A percentile compares a stretch with the other conserved stretches of the same genome.
phyloP scores from a whole-genome alignment of 179 eudicot genomes.

The Amaranthus tricolor region DNA sequence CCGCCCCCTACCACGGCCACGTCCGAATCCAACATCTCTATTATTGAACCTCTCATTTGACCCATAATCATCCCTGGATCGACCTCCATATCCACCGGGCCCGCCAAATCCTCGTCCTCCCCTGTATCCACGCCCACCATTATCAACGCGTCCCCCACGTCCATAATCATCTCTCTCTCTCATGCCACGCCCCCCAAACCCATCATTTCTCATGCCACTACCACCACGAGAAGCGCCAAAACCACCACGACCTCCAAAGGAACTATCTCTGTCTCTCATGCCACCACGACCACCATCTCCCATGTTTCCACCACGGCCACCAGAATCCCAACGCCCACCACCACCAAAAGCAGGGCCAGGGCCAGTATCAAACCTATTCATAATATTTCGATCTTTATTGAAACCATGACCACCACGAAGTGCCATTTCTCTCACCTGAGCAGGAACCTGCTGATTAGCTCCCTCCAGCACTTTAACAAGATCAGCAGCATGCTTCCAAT shows the following conservation, averaged over 20 bases:
- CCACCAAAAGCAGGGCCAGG: constrained; percentile 35
- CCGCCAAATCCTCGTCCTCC: constrained; percentile 55
- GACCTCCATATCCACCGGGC: constrained; percentile 40
- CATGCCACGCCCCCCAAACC: constrained; percentile 51
- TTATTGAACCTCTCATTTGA: constrained; percentile 46
- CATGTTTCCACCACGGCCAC: constrained; percentile 48
- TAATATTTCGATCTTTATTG: constrained; percentile 54
- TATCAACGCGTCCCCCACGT: constrained; percentile 44
- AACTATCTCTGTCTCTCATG: constrained; percentile 53
- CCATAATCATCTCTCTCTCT: constrained; percentile 45
- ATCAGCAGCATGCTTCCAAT: constrained; percentile 80
- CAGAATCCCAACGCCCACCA: constrained; percentile 67
- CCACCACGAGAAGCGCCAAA: constrained; percentile 56
- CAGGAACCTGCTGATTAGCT: constrained; percentile 80
- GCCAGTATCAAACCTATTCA: constrained; percentile 61
- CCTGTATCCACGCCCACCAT: constrained; percentile 55
- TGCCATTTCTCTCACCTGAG: constrained; percentile 75
- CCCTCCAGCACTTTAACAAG: constrained; percentile 90
- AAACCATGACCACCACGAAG: constrained; percentile 67
- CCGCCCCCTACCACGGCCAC: constrained; percentile 61
- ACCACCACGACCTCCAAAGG: constrained; percentile 31
- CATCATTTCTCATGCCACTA: constrained; percentile 44
- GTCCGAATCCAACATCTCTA: constrained; percentile 54
- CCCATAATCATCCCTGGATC: constrained; percentile 57
- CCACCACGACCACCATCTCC: constrained; percentile 71